phyloP scores from a whole-genome alignment of 2,329 filamentous ascomycete genomes.

The Anthostomella pinea region DNA sequence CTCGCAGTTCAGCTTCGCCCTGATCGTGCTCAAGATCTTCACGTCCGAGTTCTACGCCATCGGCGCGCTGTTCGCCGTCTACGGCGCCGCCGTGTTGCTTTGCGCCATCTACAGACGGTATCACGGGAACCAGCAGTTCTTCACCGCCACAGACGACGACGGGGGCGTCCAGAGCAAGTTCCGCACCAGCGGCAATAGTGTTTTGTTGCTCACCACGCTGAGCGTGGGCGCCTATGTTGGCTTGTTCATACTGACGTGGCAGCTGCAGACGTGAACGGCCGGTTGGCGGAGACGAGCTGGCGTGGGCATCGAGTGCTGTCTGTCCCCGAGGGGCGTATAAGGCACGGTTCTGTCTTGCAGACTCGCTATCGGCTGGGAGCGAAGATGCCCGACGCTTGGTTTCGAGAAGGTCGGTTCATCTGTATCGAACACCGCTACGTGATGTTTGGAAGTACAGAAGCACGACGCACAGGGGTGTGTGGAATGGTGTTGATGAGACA shows the following conservation, averaged over 20 bases:
- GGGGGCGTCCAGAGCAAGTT: slow-evolving; percentile 53
- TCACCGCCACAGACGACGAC: slow-evolving; percentile 52
- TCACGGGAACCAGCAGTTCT: slow-evolving; percentile 93
- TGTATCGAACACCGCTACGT: too few species aligned
- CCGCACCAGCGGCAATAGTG: slow-evolving; percentile 62
- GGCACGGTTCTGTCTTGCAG: too few species aligned
- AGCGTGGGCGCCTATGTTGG: slow-evolving; percentile 57
- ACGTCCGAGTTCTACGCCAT: slow-evolving; percentile 95
- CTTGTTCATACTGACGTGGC: slow-evolving; percentile 55
- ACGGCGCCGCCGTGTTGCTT: slow-evolving; percentile 79
- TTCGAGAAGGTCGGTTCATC: too few species aligned
- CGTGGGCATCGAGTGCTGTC: too few species aligned
- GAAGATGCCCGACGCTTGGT: too few species aligned
- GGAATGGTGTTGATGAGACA: too few species aligned
- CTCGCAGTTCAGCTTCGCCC: slow-evolving; percentile 90
- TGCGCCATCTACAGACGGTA: slow-evolving; percentile 83
- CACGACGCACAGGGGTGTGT: too few species aligned
- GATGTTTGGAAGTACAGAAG: too few species aligned
- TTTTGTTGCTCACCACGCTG: slow-evolving; percentile 54
- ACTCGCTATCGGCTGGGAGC: too few species aligned
- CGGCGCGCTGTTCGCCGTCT: slow-evolving; percentile 91
- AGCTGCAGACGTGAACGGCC: slow-evolving; percentile 34
- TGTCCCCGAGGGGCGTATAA: too few species aligned
- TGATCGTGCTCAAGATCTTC: slow-evolving; percentile 95
- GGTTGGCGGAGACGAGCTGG: too few species aligned